Percentiles rank a stretch among this genome's conserved stretches.
Conservation (phyloP, 192 early-diverging fungal genomes). For the Backusella sp. region DNA sequence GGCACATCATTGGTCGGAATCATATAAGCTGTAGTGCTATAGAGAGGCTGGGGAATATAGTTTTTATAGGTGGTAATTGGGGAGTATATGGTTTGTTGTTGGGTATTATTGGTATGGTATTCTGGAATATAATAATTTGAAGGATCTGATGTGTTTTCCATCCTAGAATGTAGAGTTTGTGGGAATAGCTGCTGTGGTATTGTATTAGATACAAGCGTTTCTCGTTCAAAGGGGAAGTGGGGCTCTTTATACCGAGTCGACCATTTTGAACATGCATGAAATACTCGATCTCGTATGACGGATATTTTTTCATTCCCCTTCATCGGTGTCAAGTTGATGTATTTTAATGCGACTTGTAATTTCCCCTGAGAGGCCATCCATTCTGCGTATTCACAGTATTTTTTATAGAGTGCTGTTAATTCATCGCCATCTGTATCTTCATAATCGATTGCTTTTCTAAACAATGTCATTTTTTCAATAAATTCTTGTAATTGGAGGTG, state of each 20-base stretch:
- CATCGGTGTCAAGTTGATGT: slow-evolving; percentile 71
- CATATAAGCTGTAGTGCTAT: background rate
- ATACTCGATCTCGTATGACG: background rate
- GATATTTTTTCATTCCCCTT: background rate
- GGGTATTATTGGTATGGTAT: background rate
- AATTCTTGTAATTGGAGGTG: slow-evolving; percentile 59
- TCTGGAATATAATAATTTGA: background rate
- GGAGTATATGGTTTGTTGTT: background rate
- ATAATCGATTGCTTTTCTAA: slow-evolving; percentile 89
- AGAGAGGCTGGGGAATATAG: background rate
- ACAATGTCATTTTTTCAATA: slow-evolving; percentile 90
- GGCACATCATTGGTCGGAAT: background rate
- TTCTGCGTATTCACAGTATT: slow-evolving; percentile 86
- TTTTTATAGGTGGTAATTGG: background rate
- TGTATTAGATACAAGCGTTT: background rate
- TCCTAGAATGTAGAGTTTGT: background rate
- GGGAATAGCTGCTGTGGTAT: background rate
- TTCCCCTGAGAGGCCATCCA: slow-evolving; percentile 73
- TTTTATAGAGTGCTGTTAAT: slow-evolving; percentile 65
- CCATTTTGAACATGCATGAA: background rate
- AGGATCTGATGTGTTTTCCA: background rate
- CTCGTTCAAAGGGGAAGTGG: background rate
- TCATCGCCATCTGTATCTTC: slow-evolving; percentile 53
- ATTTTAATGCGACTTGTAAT: slow-evolving; percentile 68
- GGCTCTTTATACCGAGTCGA: background rate